Evolutionary conservation across 2,329 filamentous ascomycete genomes (phyloP).

Genomic region (Cercospora sp.): DNA sequence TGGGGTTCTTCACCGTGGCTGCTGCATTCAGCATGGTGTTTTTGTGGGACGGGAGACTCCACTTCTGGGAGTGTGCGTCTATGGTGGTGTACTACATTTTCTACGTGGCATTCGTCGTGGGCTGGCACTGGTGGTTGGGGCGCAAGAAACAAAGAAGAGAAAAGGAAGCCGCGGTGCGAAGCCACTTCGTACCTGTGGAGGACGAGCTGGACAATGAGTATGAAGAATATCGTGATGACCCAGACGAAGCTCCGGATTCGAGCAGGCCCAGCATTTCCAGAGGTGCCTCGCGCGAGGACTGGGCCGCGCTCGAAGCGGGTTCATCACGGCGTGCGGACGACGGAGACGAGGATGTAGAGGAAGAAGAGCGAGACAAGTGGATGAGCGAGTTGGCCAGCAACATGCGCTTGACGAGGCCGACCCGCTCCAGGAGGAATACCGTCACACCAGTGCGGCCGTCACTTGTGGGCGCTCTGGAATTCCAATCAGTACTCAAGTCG

Average conservation of each 20-base stretch:
- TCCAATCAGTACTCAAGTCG: constrained; percentile 84
- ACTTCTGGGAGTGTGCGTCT: constrained; percentile 81
- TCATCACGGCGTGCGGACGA: constrained; percentile 47
- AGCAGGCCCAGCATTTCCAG: constrained; percentile 43
- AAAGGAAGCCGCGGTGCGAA: constrained; percentile 69
- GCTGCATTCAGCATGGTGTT: constrained; percentile 85
- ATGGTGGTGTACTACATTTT: constrained; percentile 93
- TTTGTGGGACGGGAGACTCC: constrained; percentile 77
- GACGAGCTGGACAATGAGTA: constrained; percentile 52
- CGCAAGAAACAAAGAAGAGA: constrained; percentile 62
- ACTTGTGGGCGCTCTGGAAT: constrained; percentile 89
- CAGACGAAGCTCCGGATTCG: constrained; percentile 48
- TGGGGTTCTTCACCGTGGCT: constrained; percentile 86
- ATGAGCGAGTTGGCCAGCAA: constrained; percentile 84
- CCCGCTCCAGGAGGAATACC: constrained; percentile 66
- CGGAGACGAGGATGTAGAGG: constrained; percentile 61
- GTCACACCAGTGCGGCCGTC: constrained; percentile 88
- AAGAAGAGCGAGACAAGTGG: constrained; percentile 63
- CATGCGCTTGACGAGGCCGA: constrained; percentile 80
- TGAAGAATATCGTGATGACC: constrained; percentile 56
- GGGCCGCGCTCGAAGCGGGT: constrained; percentile 60
- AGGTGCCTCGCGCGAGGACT: constrained; percentile 61
- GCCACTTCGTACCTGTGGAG: constrained; percentile 65
- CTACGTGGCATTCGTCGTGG: constrained; percentile 84
- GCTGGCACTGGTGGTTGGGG: constrained; percentile 85